Base-by-base conservation (phyloP, 148 eudicot genomes). In the Arbutus unedo region DNA sequence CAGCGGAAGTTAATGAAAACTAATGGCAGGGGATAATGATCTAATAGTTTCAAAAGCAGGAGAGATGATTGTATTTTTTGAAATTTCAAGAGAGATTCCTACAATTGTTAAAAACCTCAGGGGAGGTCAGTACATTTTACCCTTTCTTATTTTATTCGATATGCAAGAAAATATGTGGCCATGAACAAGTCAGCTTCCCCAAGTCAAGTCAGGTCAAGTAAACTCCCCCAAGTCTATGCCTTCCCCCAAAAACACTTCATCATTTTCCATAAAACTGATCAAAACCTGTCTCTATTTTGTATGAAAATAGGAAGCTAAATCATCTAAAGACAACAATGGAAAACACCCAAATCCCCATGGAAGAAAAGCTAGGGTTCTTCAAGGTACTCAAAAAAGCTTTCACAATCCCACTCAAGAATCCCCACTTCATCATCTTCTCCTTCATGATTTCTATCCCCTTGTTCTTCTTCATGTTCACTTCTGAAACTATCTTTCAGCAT, bases 401-500 rank as follows among this genome's bases (percentile, higher is more conserved):
- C n/a, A 53, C 45, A 6, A 25, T 51, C 5, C 60, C 59, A 15
- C 3, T 6, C 18, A 76, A 76, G 5, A 53, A 51, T 50, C 19
- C 59, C 44, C 18, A 15, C 3, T 53, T 51, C 47, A 31, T 53
- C 45, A 25, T 53, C 60, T 76, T 76, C 45, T 0, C 59, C n/a
- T 7, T 53, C 60, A 25, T 51, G 62, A 7, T 19, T 0, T 51
- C 47, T 25, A 18, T 19, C 8, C 76, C 25, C 76, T 14, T 73
- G 53, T 44, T 73, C 19, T 73, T 51, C 9, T 73, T 73, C 76
- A 16, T 8, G 2, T 47, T 73, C 18, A 8, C 23, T 0, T 73
- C 49, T 8, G 76, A 73, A 73, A 73, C 76, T 10, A 73, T 73
- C n/a, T 73, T 73, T 47, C 76, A 18, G 51, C 47, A 73, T 19